These are phyloP conservation scores for Mycosarcoma maydis DNA, from an alignment of 1,284 basidiomycete species.

Conservation along the genomic window DNA sequence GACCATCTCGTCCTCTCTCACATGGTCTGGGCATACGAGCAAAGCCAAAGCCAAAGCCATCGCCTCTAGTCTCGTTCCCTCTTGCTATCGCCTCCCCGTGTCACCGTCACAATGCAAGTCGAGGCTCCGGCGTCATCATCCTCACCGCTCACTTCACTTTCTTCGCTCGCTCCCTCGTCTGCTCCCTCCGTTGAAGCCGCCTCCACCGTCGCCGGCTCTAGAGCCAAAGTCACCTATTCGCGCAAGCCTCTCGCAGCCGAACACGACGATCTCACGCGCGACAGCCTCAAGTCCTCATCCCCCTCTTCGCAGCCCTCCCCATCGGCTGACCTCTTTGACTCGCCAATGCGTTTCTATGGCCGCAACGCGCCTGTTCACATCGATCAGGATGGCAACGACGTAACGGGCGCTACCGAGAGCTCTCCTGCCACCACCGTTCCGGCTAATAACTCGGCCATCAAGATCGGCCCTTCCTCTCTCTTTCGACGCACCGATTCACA, in stretches of 20 bases:
- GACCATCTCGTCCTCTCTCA: too few relatives aligned
- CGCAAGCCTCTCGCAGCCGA: conserved; percentile 18
- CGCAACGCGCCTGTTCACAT: conserved; percentile 2
- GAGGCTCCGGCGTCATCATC: conserved; percentile 16
- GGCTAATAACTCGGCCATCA: conserved; percentile 29
- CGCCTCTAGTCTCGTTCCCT: conserved; percentile 1
- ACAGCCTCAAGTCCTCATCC: conserved; percentile 1
- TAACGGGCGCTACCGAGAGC: conserved; percentile 17
- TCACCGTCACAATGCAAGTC: conserved; percentile 25
- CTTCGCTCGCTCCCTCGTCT: conserved; percentile 40
- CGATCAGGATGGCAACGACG: conserved; percentile 15
- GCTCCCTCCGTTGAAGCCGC: conserved; percentile 29
- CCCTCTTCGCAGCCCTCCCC: conserved; percentile 36
- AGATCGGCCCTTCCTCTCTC: conserved; percentile 12
- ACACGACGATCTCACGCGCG: conserved; percentile 1
- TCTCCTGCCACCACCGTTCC: conserved; percentile 30
- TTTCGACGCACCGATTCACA: conserved; percentile 34
- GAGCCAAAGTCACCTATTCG: conserved; percentile 39
- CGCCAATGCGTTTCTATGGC: conserved; percentile 34
- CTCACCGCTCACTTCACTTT: conserved; percentile 12
- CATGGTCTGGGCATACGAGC: conserved; percentile 1
- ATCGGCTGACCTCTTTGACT: conserved; percentile 28
- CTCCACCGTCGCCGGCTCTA: conserved; percentile 7
- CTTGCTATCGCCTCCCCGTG: not conserved
- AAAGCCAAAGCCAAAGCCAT: not conserved